Base-by-base conservation (phyloP, 148 eudicot species). In the Chenopodium quinoa region DNA sequence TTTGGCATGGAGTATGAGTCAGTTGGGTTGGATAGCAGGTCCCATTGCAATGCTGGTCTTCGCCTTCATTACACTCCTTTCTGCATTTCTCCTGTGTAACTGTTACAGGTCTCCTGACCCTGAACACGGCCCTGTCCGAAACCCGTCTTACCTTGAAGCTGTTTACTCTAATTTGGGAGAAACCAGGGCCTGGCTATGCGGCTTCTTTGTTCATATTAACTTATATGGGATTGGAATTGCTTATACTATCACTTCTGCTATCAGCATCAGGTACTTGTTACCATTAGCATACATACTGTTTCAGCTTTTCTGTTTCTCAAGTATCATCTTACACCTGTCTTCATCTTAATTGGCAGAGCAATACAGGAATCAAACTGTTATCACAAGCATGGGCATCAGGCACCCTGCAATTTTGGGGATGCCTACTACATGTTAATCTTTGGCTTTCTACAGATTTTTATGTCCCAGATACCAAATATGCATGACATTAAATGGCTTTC, bases 381-480 rank as follows among this genome's bases (percentile, higher is more conserved):
- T 88, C 98, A 95, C 80, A 68, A 78, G 9, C 86, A 87, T 86
- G 98, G 98, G 71, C 94, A 86, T 75, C 48, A 85, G 29, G 96
- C 93, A 58, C 54, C 87, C 44, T 95, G 98, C 80, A 66, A 79
- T 31, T 90, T 85, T 75, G 83, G 82, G 25, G 79, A 76, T 82
- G 85, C 88, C 66, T 68, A 73, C 69, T 91, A 88, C 83, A 95
- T 95, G 90, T 81, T 90, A 66, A 71, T 92, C 73, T 93, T 95
- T 78, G 98, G 98, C 72, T 64, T 86, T 31, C 48, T 92, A 78
- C 92, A 95, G 88, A 29, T 86, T 54, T n/a, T 91, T 17, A 85
- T 85, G 82, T 95, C 97, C 58, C 98, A 93, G 73, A 92, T 93
- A 82, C 97, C 98, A 62, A 79, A 90, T 78, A 91, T 95, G 82